Evolutionary conservation across 805 yeast species (phyloP), one percentile per base, ranked within the genome.

Genomic region (Metschnikowia sp.): DNA sequence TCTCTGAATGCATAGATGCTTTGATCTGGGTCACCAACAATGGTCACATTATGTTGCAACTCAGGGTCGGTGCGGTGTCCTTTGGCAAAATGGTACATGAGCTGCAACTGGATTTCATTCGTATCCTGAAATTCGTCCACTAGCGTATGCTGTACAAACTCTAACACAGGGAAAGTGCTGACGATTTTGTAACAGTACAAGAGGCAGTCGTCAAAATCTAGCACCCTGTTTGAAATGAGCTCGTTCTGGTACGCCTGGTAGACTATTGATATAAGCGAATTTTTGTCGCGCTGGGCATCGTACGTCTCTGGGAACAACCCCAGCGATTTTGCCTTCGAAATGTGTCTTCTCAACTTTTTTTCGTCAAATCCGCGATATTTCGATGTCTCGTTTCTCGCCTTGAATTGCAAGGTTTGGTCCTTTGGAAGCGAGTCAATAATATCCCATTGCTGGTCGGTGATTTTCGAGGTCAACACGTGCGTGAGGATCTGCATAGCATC

Each of bases 71-170:
- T 57, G 35, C 76, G 70, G 48, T 63, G 59, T 9, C 70, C 70
- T 36, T 49, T 47, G 2, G 75, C 71, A 57, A 72, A 69, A 41
- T 70, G 67, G 51, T 76, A 76, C 72, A 88, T 77, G 39, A 94
- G 69, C 45, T 81, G 79, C 53, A 89, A 72, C 61, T 92, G 98
- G 13, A 89, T 74, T 32, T 72, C 72, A 56, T 86, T 88, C 0
- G 97, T 90, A 58, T 94, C 99, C 67, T 92, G 98, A 58, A 90
- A 92, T 65, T 92, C 99, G 66, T 92, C 99, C 7, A 94, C 88
- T 15, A 92, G 69, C 0, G 90, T 89, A 57, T 89, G 94, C 52
- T 79, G 70, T 3, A 86, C 65, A 42, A 70, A 65, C 3, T 70
- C 69, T 28, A 83, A 65, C 28, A 81, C 76, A 0, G 77, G 68